Base-by-base conservation (phyloP, 2,329 filamentous ascomycete species). In the Phyllosticta citriasiana region DNA sequence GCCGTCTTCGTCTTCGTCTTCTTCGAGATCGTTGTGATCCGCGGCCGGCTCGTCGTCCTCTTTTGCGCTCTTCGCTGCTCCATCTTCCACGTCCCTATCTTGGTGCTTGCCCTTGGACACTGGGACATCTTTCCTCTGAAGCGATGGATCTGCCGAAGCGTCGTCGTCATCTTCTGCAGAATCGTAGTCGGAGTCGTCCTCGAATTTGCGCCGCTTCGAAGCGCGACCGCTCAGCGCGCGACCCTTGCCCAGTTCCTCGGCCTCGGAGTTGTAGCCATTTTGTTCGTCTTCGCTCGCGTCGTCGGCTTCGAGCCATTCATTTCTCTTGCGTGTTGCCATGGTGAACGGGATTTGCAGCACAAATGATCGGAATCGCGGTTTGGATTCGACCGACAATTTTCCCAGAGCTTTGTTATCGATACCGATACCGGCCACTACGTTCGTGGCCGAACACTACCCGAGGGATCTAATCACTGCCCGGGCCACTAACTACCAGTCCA, bases 311-410 rank as follows among this genome's bases (percentile, higher is more conserved):
- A 92, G 81, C 67, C 87, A 92, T 58, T 88, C 82, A 72, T 91
- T 91, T 66, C 82, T 82, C 70, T 88, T 90, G 69, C 86, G 82
- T 51, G 83, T 78, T 1, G 85, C 74, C 88, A 91, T 91, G 33
- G 51, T 22, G 55, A 19, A n/a, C 25, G 40, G 35, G 52, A 19
- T 47, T 50, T 24, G 40, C n/a, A n/a, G 14, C 5, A 16, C n/a
- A n/a, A n/a, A 19, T 16, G 40, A n/a, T 12, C 33, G 7, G n/a
- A 6, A 7, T 47, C 14, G 14, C n/a, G 14, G 16, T 6, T n/a
- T 7, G 27, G 27, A 30, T 30, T 30, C 16, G 16, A n/a, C 40
- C 14, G 14, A 47, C 40, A 47, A 47, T 47, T 47, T 47, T 47
- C 40, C 40, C 40, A 47, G 14, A 16, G n/a, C n/a, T 4, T 16